Conservation (phyloP, 345 rosid genomes). For the Eucalyptus leucophloia region DNA sequence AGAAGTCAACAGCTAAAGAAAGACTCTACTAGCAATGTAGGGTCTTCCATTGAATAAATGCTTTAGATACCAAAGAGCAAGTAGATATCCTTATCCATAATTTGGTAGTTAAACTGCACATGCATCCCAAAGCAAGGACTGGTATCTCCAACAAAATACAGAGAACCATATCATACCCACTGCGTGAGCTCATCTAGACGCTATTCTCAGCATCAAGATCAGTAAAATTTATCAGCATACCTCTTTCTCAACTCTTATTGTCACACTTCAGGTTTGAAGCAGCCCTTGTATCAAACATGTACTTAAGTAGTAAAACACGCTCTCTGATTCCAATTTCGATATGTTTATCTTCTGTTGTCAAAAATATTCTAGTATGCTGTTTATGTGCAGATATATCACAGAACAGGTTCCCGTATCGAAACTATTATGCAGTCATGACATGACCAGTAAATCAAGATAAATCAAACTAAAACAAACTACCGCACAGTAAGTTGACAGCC, state of each 20-base stretch:
- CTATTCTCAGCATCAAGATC: background rate
- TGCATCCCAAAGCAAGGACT: background rate
- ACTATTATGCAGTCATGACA: background rate
- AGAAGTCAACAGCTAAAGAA: background rate
- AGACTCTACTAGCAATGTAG: background rate
- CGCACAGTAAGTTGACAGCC: background rate
- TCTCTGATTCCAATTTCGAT: background rate
- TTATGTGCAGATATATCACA: background rate
- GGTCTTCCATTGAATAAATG: background rate
- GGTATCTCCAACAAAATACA: background rate
- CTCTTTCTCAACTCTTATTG: background rate
- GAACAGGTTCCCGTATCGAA: background rate
- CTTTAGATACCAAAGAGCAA: background rate
- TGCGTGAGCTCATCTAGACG: background rate
- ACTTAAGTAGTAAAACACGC: background rate
- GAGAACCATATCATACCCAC: background rate
- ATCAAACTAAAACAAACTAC: background rate
- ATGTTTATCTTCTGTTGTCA: background rate
- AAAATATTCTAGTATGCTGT: background rate
- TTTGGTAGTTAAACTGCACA: background rate
- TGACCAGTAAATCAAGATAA: background rate
- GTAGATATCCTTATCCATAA: background rate
- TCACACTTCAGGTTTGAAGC: background rate
- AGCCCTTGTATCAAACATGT: background rate
- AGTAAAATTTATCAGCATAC: background rate